Evolutionary conservation across 129 eudicot genomes (phyloP).

Genomic region (Flaveria bidentis): DNA sequence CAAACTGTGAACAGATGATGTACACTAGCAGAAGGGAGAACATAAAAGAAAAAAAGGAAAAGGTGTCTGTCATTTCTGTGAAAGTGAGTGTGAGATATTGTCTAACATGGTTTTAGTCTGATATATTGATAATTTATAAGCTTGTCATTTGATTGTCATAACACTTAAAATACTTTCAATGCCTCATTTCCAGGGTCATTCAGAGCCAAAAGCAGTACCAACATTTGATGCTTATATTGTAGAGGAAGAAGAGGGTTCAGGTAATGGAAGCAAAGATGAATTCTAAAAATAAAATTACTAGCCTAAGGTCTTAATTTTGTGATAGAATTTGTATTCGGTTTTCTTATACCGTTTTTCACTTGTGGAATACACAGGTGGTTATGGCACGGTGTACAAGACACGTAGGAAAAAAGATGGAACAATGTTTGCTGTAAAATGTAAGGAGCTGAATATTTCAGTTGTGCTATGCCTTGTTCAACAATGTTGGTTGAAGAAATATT

Average conservation of each 20-base stretch:
- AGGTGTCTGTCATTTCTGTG: constrained; percentile 18
- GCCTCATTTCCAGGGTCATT: constrained; percentile 54
- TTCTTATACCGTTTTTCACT: background rate
- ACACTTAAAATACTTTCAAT: constrained; percentile 1
- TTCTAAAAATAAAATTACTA: background rate
- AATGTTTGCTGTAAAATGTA: constrained; percentile 92
- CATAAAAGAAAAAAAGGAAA: constrained; percentile 45
- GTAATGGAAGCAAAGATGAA: constrained; percentile 38
- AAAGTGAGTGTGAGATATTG: constrained; percentile 44
- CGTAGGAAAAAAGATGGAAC: constrained; percentile 79
- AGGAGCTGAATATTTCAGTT: constrained; percentile 30
- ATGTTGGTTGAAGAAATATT: background rate
- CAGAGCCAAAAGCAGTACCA: constrained; percentile 54
- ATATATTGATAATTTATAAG: constrained; percentile 10
- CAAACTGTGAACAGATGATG: constrained; percentile 32
- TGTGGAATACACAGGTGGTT: constrained; percentile 72
- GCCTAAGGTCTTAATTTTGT: background rate
- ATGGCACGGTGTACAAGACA: constrained; percentile 93
- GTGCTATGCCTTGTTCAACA: constrained; percentile 7
- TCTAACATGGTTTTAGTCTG: constrained; percentile 18
- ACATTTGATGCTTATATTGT: constrained; percentile 65
- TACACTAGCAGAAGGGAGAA: constrained; percentile 31
- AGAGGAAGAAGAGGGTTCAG: constrained; percentile 98
- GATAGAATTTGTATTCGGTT: background rate
- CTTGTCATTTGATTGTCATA: constrained; percentile 15